These are phyloP conservation scores for Vitis rupestris DNA, from an alignment of 164 flowering plant species.

Conservation along the genomic window DNA sequence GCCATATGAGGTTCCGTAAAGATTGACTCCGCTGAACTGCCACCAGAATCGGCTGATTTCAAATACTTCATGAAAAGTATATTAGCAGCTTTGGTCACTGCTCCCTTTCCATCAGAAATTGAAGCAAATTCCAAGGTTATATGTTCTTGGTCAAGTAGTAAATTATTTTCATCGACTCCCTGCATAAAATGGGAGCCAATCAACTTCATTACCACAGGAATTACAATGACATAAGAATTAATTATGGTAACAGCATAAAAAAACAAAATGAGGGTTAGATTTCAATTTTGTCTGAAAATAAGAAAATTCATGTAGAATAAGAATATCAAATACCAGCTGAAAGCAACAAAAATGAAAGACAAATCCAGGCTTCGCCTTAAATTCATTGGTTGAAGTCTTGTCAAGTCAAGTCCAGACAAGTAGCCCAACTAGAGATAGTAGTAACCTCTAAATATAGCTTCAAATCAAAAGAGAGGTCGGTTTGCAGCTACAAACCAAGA, in stretches of 20 bases:
- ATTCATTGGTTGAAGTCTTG: neutral
- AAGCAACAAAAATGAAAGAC: neutral
- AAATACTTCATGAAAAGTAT: conserved; percentile 48
- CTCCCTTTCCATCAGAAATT: conserved; percentile 76
- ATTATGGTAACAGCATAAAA: neutral
- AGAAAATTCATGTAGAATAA: neutral
- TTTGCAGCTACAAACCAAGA: neutral
- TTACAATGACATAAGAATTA: neutral
- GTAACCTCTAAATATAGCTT: neutral
- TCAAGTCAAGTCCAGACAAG: conserved; percentile 2
- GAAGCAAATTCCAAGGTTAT: conserved; percentile 68
- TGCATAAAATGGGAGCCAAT: conserved; percentile 25
- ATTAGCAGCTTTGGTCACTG: conserved; percentile 77
- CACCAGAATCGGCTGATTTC: conserved; percentile 21
- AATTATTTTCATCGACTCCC: conserved; percentile 35
- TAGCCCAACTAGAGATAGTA: neutral
- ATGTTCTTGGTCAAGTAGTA: conserved; percentile 18
- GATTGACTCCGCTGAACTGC: conserved; percentile 25
- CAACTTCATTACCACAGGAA: neutral
- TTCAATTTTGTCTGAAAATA: neutral
- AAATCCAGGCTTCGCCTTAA: neutral
- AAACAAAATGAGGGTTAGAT: neutral
- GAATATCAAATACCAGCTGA: neutral
- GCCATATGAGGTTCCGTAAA: conserved; percentile 62
- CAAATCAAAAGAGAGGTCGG: neutral